phyloP scores from a whole-genome alignment of 2,329 filamentous ascomycete genomes.

The Aspergillus arachidicola region DNA sequence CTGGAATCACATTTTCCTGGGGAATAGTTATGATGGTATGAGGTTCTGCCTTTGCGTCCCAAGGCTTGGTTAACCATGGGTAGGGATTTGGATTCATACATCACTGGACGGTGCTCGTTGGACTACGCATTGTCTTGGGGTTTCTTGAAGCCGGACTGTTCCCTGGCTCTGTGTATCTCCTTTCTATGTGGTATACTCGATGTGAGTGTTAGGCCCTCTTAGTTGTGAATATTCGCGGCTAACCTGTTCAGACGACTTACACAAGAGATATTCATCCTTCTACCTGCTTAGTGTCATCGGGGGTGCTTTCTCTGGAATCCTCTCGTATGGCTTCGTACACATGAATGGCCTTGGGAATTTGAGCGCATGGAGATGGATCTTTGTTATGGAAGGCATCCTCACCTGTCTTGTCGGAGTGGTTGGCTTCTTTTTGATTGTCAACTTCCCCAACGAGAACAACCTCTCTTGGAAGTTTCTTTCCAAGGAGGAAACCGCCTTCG shows the following conservation, averaged over 20 bases:
- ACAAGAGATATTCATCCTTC: slow-evolving; percentile 44
- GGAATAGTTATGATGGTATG: slow-evolving; percentile 11
- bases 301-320: slow-evolving; percentile 50
- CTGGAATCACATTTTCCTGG: slow-evolving; percentile 13
- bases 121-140: slow-evolving; percentile 46
- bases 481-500: slow-evolving; percentile 47
- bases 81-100: slow-evolving; percentile 19
- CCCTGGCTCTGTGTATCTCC: slow-evolving; percentile 49
- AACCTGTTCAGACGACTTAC: slow-evolving; percentile 25
- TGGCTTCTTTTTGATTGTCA: slow-evolving; percentile 35
- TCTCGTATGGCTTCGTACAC: slow-evolving; percentile 33
- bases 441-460: slow-evolving; percentile 36
- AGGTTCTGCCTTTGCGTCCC: too few relatives aligned
- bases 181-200: slow-evolving; percentile 50
- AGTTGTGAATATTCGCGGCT: not conserved
- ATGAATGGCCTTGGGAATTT: not conserved
- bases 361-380: slow-evolving; percentile 8
- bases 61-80: not conserved
- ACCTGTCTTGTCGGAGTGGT: slow-evolving; percentile 27
- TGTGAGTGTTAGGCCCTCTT: slow-evolving; percentile 50
- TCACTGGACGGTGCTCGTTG: slow-evolving; percentile 42
- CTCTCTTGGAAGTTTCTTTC: slow-evolving; percentile 37
- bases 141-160: slow-evolving; percentile 50
- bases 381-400: slow-evolving; percentile 25
- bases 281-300: slow-evolving; percentile 52